phyloP scores from a whole-genome alignment of 495 filamentous ascomycete species.

The Viridothelium virens region DNA sequence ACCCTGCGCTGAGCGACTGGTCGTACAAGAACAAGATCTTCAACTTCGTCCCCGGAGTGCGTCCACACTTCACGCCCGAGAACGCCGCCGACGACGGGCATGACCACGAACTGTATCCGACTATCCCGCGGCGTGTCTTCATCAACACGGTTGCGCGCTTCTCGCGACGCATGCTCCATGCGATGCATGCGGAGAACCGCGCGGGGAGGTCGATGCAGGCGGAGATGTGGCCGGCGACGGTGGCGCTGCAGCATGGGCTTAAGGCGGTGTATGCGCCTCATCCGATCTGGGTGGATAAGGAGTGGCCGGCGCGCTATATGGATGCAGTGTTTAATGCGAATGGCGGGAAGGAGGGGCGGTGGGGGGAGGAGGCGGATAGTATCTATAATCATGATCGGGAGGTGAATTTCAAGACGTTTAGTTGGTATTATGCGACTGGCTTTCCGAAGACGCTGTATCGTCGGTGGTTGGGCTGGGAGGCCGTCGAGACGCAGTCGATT shows the following conservation, averaged over 20 bases:
- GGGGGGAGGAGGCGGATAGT: slow-evolving; percentile 29
- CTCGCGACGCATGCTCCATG: slow-evolving; percentile 53
- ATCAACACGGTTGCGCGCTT: slow-evolving; percentile 60
- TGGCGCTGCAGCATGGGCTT: slow-evolving; percentile 60
- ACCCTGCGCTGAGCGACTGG: slow-evolving; percentile 57
- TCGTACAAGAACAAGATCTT: slow-evolving; percentile 53
- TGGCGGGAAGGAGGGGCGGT: slow-evolving; percentile 22
- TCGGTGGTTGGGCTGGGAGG: slow-evolving; percentile 50
- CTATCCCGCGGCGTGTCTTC: slow-evolving; percentile 55
- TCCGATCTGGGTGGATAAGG: slow-evolving; percentile 59
- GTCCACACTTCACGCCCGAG: slow-evolving; percentile 28
- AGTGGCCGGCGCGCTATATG: slow-evolving; percentile 49
- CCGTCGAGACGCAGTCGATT: slow-evolving; percentile 10
- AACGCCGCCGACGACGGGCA: slow-evolving; percentile 27
- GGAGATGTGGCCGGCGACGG: slow-evolving; percentile 62
- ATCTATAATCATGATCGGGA: slow-evolving; percentile 41
- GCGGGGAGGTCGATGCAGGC: slow-evolving; percentile 56
- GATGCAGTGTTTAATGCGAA: slow-evolving; percentile 55
- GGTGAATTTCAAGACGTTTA: slow-evolving; percentile 47
- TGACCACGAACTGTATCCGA: slow-evolving; percentile 26
- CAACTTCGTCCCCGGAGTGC: slow-evolving; percentile 48
- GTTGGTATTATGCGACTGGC: slow-evolving; percentile 50
- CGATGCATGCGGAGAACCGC: slow-evolving; percentile 55
- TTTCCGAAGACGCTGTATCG: slow-evolving; percentile 52
- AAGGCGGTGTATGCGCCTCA: slow-evolving; percentile 63